A percentile compares a stretch with the other conserved stretches of the same genome.
Conservation (phyloP, 2,329 filamentous ascomycete genomes). For the Diatrype stigma region DNA sequence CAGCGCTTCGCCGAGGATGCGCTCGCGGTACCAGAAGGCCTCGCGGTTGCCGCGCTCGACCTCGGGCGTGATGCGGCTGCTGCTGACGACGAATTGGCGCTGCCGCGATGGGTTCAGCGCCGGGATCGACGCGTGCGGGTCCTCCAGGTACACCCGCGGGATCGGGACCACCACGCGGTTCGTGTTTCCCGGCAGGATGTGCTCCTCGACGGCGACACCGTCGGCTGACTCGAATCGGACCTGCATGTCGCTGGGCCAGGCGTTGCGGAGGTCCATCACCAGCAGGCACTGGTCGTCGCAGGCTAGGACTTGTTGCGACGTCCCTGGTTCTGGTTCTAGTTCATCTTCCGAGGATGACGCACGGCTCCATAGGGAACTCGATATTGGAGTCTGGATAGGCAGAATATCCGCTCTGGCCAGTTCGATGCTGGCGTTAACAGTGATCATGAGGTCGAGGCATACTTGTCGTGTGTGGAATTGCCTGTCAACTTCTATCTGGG, state of each 20-base stretch:
- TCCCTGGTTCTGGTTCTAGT: neutral
- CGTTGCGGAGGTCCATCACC: slow-evolving; percentile 80
- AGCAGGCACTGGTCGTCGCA: slow-evolving; percentile 70
- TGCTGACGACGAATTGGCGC: slow-evolving; percentile 88
- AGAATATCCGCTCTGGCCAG: slow-evolving; percentile 75
- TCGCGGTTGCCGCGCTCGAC: slow-evolving; percentile 74
- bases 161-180: slow-evolving; percentile 73
- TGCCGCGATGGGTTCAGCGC: slow-evolving; percentile 75
- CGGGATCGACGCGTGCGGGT: slow-evolving; percentile 74
- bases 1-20: slow-evolving; percentile 66
- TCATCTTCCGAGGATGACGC: slow-evolving; percentile 27
- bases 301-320: slow-evolving; percentile 23
- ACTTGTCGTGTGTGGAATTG: slow-evolving; percentile 83
- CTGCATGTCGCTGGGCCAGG: slow-evolving; percentile 77
- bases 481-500: slow-evolving; percentile 62
- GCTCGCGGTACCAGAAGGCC: slow-evolving; percentile 87
- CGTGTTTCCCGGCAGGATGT: slow-evolving; percentile 63
- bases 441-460: slow-evolving; percentile 75
- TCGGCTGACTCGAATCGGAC: slow-evolving; percentile 57
- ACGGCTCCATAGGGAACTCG: slow-evolving; percentile 53
- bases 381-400: slow-evolving; percentile 65
- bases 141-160: slow-evolving; percentile 68
- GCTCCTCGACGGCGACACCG: slow-evolving; percentile 46
- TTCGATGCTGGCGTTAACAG: slow-evolving; percentile 88
- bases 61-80: slow-evolving; percentile 73